Evolutionary conservation across 2,329 filamentous ascomycete genomes (phyloP).

Genomic region (Claviceps monticola): DNA sequence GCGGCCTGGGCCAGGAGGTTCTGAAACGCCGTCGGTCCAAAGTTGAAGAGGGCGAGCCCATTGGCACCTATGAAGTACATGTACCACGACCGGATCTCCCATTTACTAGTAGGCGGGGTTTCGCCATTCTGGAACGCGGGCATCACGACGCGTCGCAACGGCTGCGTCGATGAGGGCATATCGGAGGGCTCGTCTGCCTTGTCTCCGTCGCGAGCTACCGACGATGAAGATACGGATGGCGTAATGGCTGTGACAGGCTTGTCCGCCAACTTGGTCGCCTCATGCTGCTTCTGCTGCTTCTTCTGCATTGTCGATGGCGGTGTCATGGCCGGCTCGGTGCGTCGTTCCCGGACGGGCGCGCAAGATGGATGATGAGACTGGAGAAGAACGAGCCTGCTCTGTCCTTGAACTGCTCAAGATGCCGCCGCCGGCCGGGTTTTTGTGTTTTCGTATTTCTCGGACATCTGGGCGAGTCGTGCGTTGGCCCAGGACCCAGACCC

Average conservation of each 20-base stretch:
- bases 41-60: slow-evolving; percentile 48
- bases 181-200: neutral
- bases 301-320: neutral
- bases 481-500: neutral
- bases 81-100: slow-evolving; percentile 16
- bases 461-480: neutral
- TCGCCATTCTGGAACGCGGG: slow-evolving; percentile 1
- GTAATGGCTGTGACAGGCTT: neutral
- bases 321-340: neutral
- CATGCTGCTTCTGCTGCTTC: neutral
- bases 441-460: too few relatives aligned
- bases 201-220: neutral
- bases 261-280: neutral
- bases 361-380: neutral
- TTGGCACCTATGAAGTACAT: slow-evolving; percentile 54
- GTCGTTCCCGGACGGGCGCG: neutral
- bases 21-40: slow-evolving; percentile 50
- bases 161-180: neutral
- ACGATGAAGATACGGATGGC: neutral
- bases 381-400: neutral
- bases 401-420: neutral
- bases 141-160: neutral
- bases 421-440: too few relatives aligned
- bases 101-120: slow-evolving; percentile 10
- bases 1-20: slow-evolving; percentile 49